Evolutionary conservation across 1,284 basidiomycete genomes (phyloP).

Genomic region (Amylostereum areolatum): DNA sequence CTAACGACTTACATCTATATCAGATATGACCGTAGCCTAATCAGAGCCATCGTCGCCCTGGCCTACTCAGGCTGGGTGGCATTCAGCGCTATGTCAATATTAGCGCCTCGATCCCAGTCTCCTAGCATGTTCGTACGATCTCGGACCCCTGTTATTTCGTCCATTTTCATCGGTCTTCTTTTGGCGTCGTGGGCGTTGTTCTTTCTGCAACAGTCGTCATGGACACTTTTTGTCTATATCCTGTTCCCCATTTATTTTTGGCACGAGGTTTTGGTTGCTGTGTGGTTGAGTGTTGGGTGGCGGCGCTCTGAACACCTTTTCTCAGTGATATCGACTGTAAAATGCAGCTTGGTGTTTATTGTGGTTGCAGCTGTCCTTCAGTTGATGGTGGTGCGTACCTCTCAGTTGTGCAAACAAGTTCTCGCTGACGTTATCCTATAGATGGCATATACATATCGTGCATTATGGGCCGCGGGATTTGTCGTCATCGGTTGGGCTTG

Average conservation of each 20-base stretch:
- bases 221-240: conserved; percentile 76
- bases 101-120: conserved; percentile 20
- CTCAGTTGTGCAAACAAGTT: conserved; percentile 1
- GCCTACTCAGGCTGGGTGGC: conserved; percentile 81
- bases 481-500: conserved; percentile 60
- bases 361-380: conserved; percentile 45
- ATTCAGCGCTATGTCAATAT: conserved; percentile 52
- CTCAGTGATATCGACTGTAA: conserved; percentile 8
- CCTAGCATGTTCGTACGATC: not conserved
- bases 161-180: conserved; percentile 27
- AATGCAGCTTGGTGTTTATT: conserved; percentile 18
- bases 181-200: conserved; percentile 47
- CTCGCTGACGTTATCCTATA: conserved; percentile 19
- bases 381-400: conserved; percentile 63
- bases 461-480: conserved; percentile 71
- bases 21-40: conserved; percentile 71
- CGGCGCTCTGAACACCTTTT: conserved; percentile 22
- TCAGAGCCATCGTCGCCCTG: conserved; percentile 61
- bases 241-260: conserved; percentile 77
- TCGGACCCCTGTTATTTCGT: conserved; percentile 10
- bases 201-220: conserved; percentile 57
- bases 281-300: conserved; percentile 21
- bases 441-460: conserved; percentile 65
- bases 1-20: not conserved
- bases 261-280: conserved; percentile 31